Conservation (phyloP, 768 basidiomycete species). For the Rhodotorula babjevae region DNA sequence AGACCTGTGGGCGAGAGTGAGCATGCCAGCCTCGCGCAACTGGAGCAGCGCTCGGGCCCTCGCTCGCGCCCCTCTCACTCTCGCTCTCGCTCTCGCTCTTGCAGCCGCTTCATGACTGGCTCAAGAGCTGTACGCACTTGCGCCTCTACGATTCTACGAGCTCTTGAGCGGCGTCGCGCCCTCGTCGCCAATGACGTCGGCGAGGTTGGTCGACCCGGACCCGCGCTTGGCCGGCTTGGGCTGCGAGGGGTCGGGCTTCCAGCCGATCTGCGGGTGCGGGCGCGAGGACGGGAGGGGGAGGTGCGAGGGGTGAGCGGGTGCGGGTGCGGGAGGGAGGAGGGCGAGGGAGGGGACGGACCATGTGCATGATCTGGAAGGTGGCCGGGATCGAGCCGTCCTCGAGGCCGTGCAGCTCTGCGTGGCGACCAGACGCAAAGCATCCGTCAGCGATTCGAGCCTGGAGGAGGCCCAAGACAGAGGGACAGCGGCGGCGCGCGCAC, state of each 20-base stretch:
- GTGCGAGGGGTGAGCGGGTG: neutral
- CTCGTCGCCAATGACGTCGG: constrained; percentile 54
- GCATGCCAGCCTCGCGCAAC: too few species aligned
- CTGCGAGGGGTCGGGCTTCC: constrained; percentile 69
- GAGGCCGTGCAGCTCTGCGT: constrained; percentile 71
- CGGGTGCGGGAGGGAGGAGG: neutral
- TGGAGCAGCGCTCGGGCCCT: too few species aligned
- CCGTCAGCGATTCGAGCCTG: neutral
- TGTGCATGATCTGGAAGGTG: constrained; percentile 92
- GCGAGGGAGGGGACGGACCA: constrained; percentile 56
- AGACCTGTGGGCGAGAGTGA: too few species aligned
- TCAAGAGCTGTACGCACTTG: too few species aligned
- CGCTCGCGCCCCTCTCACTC: too few species aligned
- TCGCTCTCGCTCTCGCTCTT: too few species aligned
- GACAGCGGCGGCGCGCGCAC: neutral
- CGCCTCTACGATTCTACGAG: too few species aligned
- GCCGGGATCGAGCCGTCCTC: constrained; percentile 82
- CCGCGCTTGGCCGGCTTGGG: constrained; percentile 65
- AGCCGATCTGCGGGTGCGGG: constrained; percentile 53
- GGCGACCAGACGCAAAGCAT: neutral
- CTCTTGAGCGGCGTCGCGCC: constrained; percentile 8
- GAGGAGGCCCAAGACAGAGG: neutral
- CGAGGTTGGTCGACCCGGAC: constrained; percentile 59
- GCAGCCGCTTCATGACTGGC: too few species aligned
- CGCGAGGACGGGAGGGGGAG: neutral